A percentile compares a stretch with the other conserved stretches of the same genome.
Evolutionary conservation across 73 alveolate species (phyloP).

Genomic region (Blepharisma japonicum): DNA sequence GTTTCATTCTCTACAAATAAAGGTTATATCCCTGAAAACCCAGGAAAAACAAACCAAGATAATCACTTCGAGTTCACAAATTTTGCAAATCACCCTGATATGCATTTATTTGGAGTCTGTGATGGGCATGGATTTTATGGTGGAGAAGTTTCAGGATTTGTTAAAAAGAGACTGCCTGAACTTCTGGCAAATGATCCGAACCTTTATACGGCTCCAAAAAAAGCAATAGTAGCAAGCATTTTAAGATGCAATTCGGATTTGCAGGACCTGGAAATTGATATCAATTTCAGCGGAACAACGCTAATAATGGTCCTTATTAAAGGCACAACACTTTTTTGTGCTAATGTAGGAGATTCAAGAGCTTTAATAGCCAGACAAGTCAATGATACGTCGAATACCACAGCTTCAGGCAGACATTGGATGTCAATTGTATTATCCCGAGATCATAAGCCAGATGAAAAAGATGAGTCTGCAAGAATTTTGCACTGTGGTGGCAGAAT

Average conservation of each 20-base stretch:
- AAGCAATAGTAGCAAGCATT: background rate
- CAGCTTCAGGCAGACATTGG: constrained; percentile 2
- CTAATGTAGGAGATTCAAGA: constrained; percentile 62
- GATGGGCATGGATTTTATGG: constrained; percentile 90
- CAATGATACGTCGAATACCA: background rate
- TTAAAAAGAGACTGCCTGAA: constrained; percentile 43
- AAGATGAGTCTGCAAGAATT: background rate
- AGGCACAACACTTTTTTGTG: constrained; percentile 40
- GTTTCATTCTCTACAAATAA: constrained; percentile 39
- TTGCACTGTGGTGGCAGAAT: constrained; percentile 11
- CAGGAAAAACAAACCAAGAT: constrained; percentile 53
- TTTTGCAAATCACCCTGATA: constrained; percentile 38
- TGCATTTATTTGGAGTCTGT: constrained; percentile 55
- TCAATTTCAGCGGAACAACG: constrained; percentile 22
- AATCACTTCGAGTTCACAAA: constrained; percentile 37
- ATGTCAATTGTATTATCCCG: background rate
- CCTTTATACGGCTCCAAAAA: background rate
- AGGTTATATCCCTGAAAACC: constrained; percentile 50
- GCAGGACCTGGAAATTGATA: background rate
- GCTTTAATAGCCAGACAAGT: constrained; percentile 45
- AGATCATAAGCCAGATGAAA: constrained; percentile 23
- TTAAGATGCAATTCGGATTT: background rate
- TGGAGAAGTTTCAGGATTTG: constrained; percentile 57
- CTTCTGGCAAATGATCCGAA: constrained; percentile 10
- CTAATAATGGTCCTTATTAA: background rate